Evolutionary conservation across 805 yeast species (phyloP).

Genomic region (Saturnispora zaruensis): DNA sequence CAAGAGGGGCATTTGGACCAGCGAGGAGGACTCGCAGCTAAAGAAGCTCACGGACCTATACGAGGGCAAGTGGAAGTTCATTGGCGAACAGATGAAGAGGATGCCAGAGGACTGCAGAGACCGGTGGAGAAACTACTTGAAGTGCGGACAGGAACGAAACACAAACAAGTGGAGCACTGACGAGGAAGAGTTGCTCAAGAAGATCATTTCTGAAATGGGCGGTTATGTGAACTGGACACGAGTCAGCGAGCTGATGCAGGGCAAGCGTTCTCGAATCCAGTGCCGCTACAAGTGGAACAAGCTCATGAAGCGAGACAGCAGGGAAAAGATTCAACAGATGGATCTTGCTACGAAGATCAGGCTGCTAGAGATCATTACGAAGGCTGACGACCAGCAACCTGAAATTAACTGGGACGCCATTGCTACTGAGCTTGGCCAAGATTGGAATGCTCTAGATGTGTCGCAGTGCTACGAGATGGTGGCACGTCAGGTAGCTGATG

Average conservation of each 20-base stretch:
- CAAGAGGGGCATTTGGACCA: conserved; percentile 85
- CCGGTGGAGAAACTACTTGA: conserved; percentile 91
- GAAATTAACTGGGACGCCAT: not conserved
- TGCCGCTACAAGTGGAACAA: conserved; percentile 96
- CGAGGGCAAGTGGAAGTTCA: conserved; percentile 82
- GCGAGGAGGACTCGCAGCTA: conserved; percentile 66
- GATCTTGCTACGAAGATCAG: conserved; percentile 39
- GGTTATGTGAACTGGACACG: conserved; percentile 68
- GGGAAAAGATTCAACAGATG: conserved; percentile 36
- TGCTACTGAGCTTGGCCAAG: not conserved
- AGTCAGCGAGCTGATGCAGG: conserved; percentile 85
- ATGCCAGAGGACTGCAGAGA: conserved; percentile 99
- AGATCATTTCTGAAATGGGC: conserved; percentile 35
- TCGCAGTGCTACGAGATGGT: conserved; percentile 1
- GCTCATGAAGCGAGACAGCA: conserved; percentile 51
- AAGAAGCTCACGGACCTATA: conserved; percentile 53
- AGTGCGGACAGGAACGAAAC: conserved; percentile 74
- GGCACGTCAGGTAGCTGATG: conserved; percentile 2
- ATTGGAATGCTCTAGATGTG: conserved; percentile 2
- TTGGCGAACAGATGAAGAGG: conserved; percentile 72
- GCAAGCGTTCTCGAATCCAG: conserved; percentile 82
- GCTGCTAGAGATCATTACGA: conserved; percentile 30
- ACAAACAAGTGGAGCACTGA: conserved; percentile 76
- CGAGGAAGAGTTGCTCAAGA: conserved; percentile 58
- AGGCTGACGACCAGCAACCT: not conserved